phyloP scores from a whole-genome alignment of 2,329 filamentous ascomycete genomes.

The Seiridium cupressi region DNA sequence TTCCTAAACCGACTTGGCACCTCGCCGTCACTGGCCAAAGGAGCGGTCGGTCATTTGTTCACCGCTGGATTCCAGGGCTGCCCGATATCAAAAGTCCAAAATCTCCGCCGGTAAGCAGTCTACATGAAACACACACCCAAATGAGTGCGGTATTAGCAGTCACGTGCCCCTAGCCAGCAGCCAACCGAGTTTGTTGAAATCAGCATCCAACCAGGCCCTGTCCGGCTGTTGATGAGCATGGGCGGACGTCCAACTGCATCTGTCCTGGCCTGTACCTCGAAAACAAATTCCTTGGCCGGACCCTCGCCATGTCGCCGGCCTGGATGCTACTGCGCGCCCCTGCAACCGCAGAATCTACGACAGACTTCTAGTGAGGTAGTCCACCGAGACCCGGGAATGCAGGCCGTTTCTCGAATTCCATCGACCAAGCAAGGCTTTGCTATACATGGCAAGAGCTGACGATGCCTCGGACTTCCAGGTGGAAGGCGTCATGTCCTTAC shows the following conservation, averaged over 20 bases:
- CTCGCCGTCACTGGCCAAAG: not conserved
- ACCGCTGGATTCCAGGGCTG: not conserved
- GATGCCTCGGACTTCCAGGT: no score
- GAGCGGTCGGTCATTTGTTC: not conserved
- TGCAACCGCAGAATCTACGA: no score
- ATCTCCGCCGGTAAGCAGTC: not conserved
- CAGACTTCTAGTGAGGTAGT: no score
- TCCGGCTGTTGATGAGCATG: not conserved
- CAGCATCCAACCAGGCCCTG: not conserved
- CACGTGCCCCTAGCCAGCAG: not conserved
- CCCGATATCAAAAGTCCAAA: not conserved
- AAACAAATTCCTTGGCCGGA: no score
- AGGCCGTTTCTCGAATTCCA: no score
- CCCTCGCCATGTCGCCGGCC: no score
- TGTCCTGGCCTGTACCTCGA: not conserved
- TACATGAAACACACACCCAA: conserved; percentile 1
- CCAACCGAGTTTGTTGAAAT: not conserved
- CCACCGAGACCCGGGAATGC: no score
- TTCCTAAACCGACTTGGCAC: not conserved
- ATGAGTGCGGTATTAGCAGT: not conserved
- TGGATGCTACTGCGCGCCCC: no score
- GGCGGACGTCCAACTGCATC: not conserved
- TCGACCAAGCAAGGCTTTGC: no score
- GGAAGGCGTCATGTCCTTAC: no score
- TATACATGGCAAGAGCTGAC: no score